phyloP scores from a whole-genome alignment of 1,284 basidiomycete genomes.

The Cryptococcus maquisensis region DNA sequence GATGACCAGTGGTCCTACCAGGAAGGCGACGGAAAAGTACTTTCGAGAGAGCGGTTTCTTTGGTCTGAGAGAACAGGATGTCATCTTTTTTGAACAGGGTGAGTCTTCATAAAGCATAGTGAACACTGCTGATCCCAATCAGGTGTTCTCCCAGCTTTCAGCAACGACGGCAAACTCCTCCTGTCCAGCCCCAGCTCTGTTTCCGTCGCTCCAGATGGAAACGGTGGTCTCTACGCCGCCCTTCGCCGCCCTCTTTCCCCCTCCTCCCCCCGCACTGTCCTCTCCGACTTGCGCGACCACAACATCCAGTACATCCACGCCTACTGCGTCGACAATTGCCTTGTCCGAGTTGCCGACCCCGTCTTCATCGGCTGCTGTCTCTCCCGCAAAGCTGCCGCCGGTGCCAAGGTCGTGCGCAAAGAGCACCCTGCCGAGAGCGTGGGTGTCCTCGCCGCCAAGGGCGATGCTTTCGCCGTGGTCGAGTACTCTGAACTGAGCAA shows the following conservation, averaged over 20 bases:
- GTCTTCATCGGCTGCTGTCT: slow-evolving; percentile 94
- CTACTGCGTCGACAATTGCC: slow-evolving; percentile 98
- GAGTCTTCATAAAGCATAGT: slow-evolving; percentile 25
- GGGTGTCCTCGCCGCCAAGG: slow-evolving; percentile 84
- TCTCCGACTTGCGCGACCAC: slow-evolving; percentile 74
- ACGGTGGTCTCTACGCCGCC: slow-evolving; percentile 94
- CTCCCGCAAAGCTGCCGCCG: slow-evolving; percentile 76
- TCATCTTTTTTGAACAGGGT: slow-evolving; percentile 98
- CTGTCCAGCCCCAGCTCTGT: slow-evolving; percentile 73
- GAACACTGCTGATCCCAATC: slow-evolving; percentile 9
- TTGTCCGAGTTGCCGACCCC: slow-evolving; percentile 95
- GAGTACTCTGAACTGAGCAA: slow-evolving; percentile 96
- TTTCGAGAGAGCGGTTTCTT: slow-evolving; percentile 78
- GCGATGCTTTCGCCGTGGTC: slow-evolving; percentile 81
- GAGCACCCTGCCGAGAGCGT: slow-evolving; percentile 81
- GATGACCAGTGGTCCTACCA: slow-evolving; percentile 97
- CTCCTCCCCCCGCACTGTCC: slow-evolving; percentile 63
- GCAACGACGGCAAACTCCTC: slow-evolving; percentile 88
- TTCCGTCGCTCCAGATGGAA: slow-evolving; percentile 94
- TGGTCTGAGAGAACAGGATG: slow-evolving; percentile 72
- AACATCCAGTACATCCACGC: slow-evolving; percentile 86
- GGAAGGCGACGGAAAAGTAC: slow-evolving; percentile 78
- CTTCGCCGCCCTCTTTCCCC: slow-evolving; percentile 70
- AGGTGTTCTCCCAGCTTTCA: slow-evolving; percentile 94
- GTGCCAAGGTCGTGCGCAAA: slow-evolving; percentile 96